Base-by-base conservation (phyloP, 345 rosid species). In the Eucalyptus paniculata region DNA sequence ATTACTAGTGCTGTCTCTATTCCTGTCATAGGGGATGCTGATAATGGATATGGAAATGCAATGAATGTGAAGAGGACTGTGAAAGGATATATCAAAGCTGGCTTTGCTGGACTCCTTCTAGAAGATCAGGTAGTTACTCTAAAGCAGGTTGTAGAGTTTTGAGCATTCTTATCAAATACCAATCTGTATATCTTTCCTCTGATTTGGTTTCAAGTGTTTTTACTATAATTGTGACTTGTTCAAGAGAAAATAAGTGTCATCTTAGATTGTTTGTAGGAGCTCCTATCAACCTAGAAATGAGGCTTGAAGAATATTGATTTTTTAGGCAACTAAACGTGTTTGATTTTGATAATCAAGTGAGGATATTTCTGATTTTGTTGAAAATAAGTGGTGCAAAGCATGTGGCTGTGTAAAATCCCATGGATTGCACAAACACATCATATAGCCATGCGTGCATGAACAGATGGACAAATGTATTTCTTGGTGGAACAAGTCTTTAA, bases 21-120 rank as follows among this genome's bases (percentile, higher is more conserved):
- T 90, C 98, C 99, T 21, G 95, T 96, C 72, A 97, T 97, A 87
- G 99, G 99, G 69, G 99, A 97, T 87, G 96, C 95, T 65, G 99
- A 96, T 87, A 96, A 93, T 90, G 99, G 99, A 42, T 97, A 91
- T 51, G 99, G 99, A 80, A 96, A 96, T 91, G 96, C 94, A 47
- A 95, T 97, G 97, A 96, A 95, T 93, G 94, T 96, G 90, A 95
- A 96, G 91, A 97, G 99, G 92, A 95, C 99, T 28, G 96, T 96
- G 42, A 95, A 93, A 86, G 99, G 97, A 87, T 96, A 94, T 92
- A 95, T 95, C 83, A 92, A 77, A 93, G 97, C 98, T 86, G 99
- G 99, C 50, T 96, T 97, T 89, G 96, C 98, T 42, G 99, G 99
- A 89, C 96, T 96, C 81, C 91, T 97, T 89, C 94, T 97, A 45